A percentile compares a stretch with the other conserved stretches of the same genome.
Evolutionary conservation across 2,329 filamentous ascomycete genomes (phyloP).

Genomic region (Zymoseptoria crescenta): DNA sequence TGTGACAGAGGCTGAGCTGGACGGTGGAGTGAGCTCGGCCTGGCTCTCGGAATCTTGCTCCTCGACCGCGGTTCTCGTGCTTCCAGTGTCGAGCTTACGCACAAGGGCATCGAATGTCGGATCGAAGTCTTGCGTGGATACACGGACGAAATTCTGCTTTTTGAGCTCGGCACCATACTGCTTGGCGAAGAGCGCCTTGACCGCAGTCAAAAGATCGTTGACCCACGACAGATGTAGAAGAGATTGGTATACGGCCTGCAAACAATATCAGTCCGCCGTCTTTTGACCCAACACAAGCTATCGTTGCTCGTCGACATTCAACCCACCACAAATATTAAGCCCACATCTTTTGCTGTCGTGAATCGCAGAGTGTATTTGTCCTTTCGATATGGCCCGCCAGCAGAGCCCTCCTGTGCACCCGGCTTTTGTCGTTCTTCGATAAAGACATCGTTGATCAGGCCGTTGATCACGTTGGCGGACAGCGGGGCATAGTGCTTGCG

Average conservation of each 20-base stretch:
- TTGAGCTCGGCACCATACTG: constrained; percentile 83
- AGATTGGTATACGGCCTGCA: constrained; percentile 89
- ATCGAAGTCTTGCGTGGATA: constrained; percentile 75
- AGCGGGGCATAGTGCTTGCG: constrained; percentile 77
- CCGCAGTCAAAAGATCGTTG: constrained; percentile 91
- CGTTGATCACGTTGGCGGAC: constrained; percentile 79
- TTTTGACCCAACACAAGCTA: neutral
- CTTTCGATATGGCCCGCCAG: constrained; percentile 69
- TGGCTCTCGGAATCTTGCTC: constrained; percentile 26
- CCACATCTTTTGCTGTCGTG: constrained; percentile 85
- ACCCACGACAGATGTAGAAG: constrained; percentile 94
- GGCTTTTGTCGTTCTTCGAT: constrained; percentile 80
- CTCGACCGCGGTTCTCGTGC: constrained; percentile 15
- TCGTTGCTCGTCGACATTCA: constrained; percentile 4
- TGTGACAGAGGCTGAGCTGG: constrained; percentile 41
- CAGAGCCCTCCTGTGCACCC: constrained; percentile 48
- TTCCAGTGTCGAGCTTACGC: constrained; percentile 60
- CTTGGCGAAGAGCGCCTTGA: constrained; percentile 83
- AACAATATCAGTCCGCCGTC: constrained; percentile 11
- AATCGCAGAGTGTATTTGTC: constrained; percentile 95
- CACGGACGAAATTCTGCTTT: constrained; percentile 66
- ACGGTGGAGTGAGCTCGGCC: constrained; percentile 46
- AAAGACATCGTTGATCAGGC: constrained; percentile 91
- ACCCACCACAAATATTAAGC: constrained; percentile 86
- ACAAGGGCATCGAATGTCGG: constrained; percentile 93